Conservation (phyloP, 2,329 filamentous ascomycete genomes). For the Neurospora crassa region DNA sequence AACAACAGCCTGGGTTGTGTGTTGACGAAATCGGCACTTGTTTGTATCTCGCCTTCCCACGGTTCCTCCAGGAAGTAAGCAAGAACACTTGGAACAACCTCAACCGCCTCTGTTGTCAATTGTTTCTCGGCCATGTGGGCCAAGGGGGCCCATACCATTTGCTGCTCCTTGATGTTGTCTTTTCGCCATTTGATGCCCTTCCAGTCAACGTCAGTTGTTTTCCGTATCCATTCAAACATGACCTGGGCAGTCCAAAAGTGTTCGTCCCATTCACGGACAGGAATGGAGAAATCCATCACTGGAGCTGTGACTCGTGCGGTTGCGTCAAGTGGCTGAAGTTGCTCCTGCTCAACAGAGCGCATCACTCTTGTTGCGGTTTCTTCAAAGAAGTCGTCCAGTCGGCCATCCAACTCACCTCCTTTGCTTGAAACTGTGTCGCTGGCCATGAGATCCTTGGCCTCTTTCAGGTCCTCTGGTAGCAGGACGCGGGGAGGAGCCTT, state of each 20-base stretch:
- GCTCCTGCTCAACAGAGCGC: conserved; percentile 20
- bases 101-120: conserved; percentile 14
- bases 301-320: conserved; percentile 19
- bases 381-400: conserved; percentile 11
- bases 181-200: conserved; percentile 17
- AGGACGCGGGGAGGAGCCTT: conserved; percentile 1
- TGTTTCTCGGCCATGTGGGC: conserved; percentile 11
- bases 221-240: conserved; percentile 17
- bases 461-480: conserved; percentile 9
- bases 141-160: conserved; percentile 21
- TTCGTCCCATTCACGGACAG: conserved; percentile 18
- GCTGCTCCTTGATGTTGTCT: conserved; percentile 14
- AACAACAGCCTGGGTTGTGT: conserved; percentile 13
- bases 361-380: conserved; percentile 11
- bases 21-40: conserved; percentile 17
- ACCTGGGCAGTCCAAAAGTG: conserved; percentile 6
- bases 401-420: conserved; percentile 4
- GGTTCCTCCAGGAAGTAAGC: conserved; percentile 8
- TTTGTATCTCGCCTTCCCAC: conserved; percentile 7
- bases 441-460: conserved; percentile 9
- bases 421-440: conserved; percentile 5
- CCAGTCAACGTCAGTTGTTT: conserved; percentile 11
- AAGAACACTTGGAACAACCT: conserved; percentile 9
- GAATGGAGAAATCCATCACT: conserved; percentile 20
- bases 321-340: conserved; percentile 19